Base-by-base conservation (phyloP, 257 asterid genomes). In the Dorcoceras hygrometricum region DNA sequence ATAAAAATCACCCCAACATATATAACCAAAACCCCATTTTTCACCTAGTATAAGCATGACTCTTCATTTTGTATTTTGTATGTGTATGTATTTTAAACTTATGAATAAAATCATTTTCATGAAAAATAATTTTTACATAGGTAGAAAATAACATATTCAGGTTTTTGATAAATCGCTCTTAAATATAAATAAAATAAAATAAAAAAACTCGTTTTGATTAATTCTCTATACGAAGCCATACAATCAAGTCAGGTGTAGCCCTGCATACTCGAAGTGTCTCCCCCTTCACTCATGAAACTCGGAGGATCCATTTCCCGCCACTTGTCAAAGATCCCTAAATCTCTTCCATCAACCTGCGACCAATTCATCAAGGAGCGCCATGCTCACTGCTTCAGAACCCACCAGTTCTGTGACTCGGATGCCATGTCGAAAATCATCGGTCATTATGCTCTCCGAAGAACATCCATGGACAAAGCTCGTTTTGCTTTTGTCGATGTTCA, bases 321-420 rank as follows among this genome's bases (percentile, higher is more conserved):
- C 64, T 62, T 55, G 62, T 57, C 43, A 10, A 51, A 31, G 32
- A 29, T 64, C 50, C 46, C 54, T 20, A 62, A 59, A 62, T 58
- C 75, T 48, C 39, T 50, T 43, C 57, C 63, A 53, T 32, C 26
- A 27, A 8, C 8, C 22, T 14, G 66, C 50, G 25, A 34, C 26
- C 75, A 39, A 31, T 66, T 75, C 62, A 53, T 57, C 60, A 62
- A 69, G 67, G 78, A 65, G 73, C 78, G 60, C 59, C 78, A 79
- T 10, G 81, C 69, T 23, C 75, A 66, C 48, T 73, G 66, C 50
- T 65, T 79, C 67, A 72, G 76, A 75, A 76, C 76, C 32, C 60
- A 68, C 22, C 73, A 67, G 29, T 65, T 72, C 62, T 56, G 76
- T 0, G 63, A 75, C 63, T 32, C 81, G 18, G 22, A 4, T 4